A percentile compares a stretch with the other conserved stretches of the same genome.
Evolutionary conservation across 2,329 filamentous ascomycete species (phyloP).

Genomic region (Cordyceps javanica): DNA sequence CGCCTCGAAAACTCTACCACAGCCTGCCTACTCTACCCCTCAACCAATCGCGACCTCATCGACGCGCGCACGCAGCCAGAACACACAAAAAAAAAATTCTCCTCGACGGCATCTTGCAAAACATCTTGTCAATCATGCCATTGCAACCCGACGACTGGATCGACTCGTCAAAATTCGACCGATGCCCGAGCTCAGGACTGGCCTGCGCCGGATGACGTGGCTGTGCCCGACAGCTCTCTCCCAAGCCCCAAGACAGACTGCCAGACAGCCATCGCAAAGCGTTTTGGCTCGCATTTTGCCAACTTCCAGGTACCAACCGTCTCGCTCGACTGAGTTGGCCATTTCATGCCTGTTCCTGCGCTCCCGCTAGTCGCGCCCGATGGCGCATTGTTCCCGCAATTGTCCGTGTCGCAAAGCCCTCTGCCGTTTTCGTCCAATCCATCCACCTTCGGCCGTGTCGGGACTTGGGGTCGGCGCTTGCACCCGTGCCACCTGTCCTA

Average conservation of each 20-base stretch:
- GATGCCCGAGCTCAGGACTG: background rate
- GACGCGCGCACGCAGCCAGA: conserved; percentile 1
- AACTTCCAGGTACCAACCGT: background rate
- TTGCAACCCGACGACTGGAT: background rate
- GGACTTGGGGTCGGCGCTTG: background rate
- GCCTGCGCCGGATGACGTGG: conserved; percentile 5
- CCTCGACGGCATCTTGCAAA: background rate
- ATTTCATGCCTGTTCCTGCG: background rate
- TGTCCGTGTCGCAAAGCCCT: conserved; percentile 3
- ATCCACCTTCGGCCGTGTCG: background rate
- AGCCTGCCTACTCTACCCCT: conserved; percentile 16
- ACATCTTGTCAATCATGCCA: background rate
- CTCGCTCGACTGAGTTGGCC: background rate
- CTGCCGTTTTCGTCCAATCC: conserved; percentile 1
- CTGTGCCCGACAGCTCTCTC: background rate
- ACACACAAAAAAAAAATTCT: background rate
- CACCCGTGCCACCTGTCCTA: background rate
- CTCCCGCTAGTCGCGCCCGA: background rate
- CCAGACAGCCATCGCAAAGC: background rate
- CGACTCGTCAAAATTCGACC: background rate
- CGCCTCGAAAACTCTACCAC: conserved; percentile 14
- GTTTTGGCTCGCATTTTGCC: background rate
- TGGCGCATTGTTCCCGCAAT: conserved; percentile 5
- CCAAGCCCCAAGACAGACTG: background rate
- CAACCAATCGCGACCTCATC: conserved; percentile 9